A percentile compares a stretch with the other conserved stretches of the same genome.
These are phyloP conservation scores for Aspergillus quadrilineatus DNA, from an alignment of 2,329 filamentous ascomycete genomes.

Conservation along the genomic window DNA sequence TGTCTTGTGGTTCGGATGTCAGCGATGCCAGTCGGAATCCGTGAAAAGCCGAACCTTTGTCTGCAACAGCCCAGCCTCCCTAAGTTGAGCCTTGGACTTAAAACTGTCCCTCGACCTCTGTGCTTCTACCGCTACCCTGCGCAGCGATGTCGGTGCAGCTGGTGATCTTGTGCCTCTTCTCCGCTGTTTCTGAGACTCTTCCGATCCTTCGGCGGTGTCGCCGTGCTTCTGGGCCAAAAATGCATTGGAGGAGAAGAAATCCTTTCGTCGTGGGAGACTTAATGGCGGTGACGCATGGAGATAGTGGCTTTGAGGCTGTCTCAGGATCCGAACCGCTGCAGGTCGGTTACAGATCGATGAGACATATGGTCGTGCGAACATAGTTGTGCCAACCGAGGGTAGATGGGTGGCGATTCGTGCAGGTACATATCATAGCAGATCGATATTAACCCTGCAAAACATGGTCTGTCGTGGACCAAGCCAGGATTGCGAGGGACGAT, in stretches of 20 bases:
- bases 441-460: background rate
- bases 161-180: constrained; percentile 52
- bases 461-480: background rate
- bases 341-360: constrained; percentile 34
- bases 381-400: constrained; percentile 28
- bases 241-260: constrained; percentile 67
- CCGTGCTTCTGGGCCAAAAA: constrained; percentile 47
- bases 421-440: constrained; percentile 7
- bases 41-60: constrained; percentile 33
- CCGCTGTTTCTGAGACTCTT: constrained; percentile 39
- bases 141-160: constrained; percentile 69
- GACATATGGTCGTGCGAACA: constrained; percentile 35
- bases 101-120: constrained; percentile 61
- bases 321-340: constrained; percentile 23
- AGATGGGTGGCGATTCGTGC: background rate
- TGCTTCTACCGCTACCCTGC: constrained; percentile 82
- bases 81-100: constrained; percentile 46
- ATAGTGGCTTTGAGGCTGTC: constrained; percentile 34
- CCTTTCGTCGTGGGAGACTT: constrained; percentile 52
- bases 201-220: constrained; percentile 17
- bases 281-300: constrained; percentile 37
- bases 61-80: constrained; percentile 36
- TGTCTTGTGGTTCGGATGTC: constrained; percentile 35
- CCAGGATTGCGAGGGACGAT: background rate
- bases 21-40: constrained; percentile 13